These are phyloP conservation scores for Vitis rupestris DNA, from an alignment of 164 flowering plant genomes.

Conservation along the genomic window DNA sequence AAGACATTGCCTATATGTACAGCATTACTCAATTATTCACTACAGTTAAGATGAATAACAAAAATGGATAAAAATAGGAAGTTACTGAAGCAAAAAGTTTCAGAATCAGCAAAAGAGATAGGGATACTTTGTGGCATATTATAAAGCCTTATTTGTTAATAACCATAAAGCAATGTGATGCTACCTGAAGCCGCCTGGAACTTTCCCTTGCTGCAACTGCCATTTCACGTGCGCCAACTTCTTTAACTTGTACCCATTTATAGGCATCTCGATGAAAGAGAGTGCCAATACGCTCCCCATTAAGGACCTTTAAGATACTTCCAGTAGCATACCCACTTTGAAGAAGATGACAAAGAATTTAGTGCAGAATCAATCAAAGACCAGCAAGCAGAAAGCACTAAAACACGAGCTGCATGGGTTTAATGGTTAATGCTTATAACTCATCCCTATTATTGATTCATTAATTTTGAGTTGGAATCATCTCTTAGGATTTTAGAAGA, in stretches of 20 bases:
- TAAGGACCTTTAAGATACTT: conserved; percentile 69
- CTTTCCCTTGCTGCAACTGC: conserved; percentile 96
- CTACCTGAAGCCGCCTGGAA: conserved; percentile 89
- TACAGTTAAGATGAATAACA: neutral
- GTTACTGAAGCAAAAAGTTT: neutral
- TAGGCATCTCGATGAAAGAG: conserved; percentile 89
- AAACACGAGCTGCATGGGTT: too few species aligned
- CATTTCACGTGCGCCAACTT: conserved; percentile 71
- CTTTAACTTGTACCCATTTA: conserved; percentile 52
- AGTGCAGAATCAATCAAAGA: conserved; percentile 10
- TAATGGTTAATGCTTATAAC: too few species aligned
- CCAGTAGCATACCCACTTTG: conserved; percentile 75
- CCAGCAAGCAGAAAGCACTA: neutral
- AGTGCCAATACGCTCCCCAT: conserved; percentile 81
- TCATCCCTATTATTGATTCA: too few species aligned
- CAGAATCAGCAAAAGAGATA: neutral
- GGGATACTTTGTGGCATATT: neutral
- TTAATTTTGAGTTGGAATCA: too few species aligned
- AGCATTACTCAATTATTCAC: conserved; percentile 6
- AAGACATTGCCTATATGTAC: conserved; percentile 55
- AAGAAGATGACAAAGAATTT: conserved; percentile 13
- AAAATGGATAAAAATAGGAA: neutral
- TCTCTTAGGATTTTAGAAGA: too few species aligned
- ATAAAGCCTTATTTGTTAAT: neutral
- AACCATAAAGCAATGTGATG: neutral